phyloP scores from a whole-genome alignment of 306 rosid species.

The Cicer arietinum region DNA sequence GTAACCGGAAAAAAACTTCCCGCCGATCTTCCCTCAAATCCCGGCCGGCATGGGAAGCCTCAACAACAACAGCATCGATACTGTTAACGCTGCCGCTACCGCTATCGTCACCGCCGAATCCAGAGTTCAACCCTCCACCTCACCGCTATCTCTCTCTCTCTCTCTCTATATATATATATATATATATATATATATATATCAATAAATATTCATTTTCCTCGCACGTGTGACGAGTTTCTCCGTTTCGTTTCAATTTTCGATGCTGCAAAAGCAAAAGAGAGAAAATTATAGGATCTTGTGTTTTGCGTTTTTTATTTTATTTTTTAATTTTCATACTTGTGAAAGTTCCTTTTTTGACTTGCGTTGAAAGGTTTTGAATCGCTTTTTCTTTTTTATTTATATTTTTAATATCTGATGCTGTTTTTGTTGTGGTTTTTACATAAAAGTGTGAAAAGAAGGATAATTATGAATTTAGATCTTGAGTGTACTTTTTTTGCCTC shows the following conservation, averaged over 20 bases:
- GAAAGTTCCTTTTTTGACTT: slow-evolving; percentile 44
- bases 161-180: background rate
- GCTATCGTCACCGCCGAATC: slow-evolving; percentile 90
- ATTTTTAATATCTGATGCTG: slow-evolving; percentile 32
- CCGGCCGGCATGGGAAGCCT: slow-evolving; percentile 59
- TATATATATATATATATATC: no score
- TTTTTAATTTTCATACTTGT: background rate
- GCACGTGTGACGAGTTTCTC: slow-evolving; percentile 21
- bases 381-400: slow-evolving; percentile 16
- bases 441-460: slow-evolving; percentile 37
- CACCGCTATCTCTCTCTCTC: slow-evolving; percentile 55
- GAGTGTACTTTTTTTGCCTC: background rate
- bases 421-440: slow-evolving; percentile 30
- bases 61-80: slow-evolving; percentile 73
- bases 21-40: background rate
- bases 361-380: slow-evolving; percentile 47
- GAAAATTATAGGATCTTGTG: slow-evolving; percentile 50
- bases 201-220: background rate
- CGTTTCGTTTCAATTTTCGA: slow-evolving; percentile 34
- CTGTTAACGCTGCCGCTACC: slow-evolving; percentile 91
- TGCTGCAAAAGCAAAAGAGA: slow-evolving; percentile 33
- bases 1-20: slow-evolving; percentile 39
- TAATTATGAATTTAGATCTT: slow-evolving; percentile 48
- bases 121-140: slow-evolving; percentile 74
- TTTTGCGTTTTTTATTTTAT: slow-evolving; percentile 13